A percentile compares a stretch with the other conserved stretches of the same genome.
Conservation (phyloP, 106 monocot genomes). For the Iris macrosiphon region DNA sequence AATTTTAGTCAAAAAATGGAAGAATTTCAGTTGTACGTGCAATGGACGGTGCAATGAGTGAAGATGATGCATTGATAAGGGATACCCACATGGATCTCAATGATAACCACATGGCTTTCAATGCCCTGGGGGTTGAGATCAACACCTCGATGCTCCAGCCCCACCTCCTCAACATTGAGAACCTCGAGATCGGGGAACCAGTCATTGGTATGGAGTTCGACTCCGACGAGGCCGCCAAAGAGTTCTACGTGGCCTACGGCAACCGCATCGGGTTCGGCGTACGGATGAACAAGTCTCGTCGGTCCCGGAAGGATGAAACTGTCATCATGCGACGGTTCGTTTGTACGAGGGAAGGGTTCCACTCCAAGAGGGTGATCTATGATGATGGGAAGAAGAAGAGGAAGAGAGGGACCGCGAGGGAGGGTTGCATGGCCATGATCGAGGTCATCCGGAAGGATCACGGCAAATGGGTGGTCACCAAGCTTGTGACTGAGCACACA, state of each 20-base stretch:
- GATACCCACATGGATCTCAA: constrained; percentile 56
- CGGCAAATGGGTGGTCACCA: constrained; percentile 80
- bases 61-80: constrained; percentile 35
- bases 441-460: constrained; percentile 81
- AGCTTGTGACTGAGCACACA: constrained; percentile 72
- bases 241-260: constrained; percentile 76
- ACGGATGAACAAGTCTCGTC: constrained; percentile 79
- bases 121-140: constrained; percentile 30
- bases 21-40: no score
- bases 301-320: constrained; percentile 77
- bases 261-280: constrained; percentile 67
- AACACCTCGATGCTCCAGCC: constrained; percentile 21
- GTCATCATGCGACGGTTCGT: constrained; percentile 92
- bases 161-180: constrained; percentile 30
- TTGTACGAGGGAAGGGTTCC: constrained; percentile 85
- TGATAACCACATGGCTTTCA: constrained; percentile 33
- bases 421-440: constrained; percentile 96
- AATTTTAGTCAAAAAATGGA: no score
- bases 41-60: constrained; percentile 39
- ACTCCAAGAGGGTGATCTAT: constrained; percentile 73
- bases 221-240: constrained; percentile 72
- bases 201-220: constrained; percentile 86
- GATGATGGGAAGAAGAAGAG: constrained; percentile 92
- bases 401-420: constrained; percentile 65
- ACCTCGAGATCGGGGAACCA: constrained; percentile 36